Evolutionary conservation across 1,284 basidiomycete genomes (phyloP).

Genomic region (Apiotrichum siamense): DNA sequence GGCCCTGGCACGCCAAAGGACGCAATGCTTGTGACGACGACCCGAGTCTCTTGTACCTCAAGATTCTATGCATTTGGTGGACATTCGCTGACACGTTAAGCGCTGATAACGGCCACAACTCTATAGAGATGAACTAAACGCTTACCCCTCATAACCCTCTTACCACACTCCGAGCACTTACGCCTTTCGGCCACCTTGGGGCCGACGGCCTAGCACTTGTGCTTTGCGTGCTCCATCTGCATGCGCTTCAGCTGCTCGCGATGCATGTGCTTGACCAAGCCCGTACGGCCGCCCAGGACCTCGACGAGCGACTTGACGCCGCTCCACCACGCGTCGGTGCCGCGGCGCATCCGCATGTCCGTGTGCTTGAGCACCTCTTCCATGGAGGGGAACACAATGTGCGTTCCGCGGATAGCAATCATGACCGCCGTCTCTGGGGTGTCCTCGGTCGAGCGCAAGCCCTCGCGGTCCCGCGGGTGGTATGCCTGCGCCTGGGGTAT

Average conservation of each 20-base stretch:
- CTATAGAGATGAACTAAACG: no score
- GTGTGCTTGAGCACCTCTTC: constrained; percentile 76
- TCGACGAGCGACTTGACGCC: constrained; percentile 65
- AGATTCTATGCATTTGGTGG: no score
- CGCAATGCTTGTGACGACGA: no score
- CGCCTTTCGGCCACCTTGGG: no score
- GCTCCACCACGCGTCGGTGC: constrained; percentile 77
- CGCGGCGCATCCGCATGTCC: constrained; percentile 83
- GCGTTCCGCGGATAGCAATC: constrained; percentile 80
- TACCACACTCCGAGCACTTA: no score
- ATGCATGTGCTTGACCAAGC: constrained; percentile 22
- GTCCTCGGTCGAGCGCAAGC: constrained; percentile 28
- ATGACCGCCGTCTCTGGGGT: constrained; percentile 66
- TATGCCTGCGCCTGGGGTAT: constrained; percentile 37
- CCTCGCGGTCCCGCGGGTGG: constrained; percentile 12
- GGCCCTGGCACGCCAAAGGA: neutral
- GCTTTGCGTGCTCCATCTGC: no score
- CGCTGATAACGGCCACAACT: no score
- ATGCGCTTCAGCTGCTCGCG: no score
- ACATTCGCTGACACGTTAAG: no score
- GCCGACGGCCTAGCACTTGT: no score
- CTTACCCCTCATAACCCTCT: no score
- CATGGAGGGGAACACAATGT: constrained; percentile 74
- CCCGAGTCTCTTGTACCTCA: no score
- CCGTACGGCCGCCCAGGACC: constrained; percentile 52